A percentile compares a stretch with the other conserved stretches of the same genome.
These are phyloP conservation scores for Microglena sp. DNA, from an alignment of 139 green algal genomes.

Conservation along the genomic window DNA sequence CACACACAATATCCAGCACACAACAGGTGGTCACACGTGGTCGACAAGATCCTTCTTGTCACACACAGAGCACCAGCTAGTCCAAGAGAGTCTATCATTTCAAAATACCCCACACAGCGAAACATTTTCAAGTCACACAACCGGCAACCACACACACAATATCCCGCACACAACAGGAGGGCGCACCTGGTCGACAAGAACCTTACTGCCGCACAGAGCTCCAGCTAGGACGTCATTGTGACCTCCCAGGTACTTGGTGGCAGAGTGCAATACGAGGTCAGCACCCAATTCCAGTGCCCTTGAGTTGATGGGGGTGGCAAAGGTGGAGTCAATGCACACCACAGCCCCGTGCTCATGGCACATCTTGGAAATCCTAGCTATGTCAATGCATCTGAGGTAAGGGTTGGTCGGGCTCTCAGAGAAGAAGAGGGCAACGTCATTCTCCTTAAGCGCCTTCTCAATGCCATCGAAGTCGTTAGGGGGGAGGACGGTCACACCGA, in stretches of 20 bases:
- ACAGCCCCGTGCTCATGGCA: slow-evolving; percentile 59
- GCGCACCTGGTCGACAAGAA: slow-evolving; percentile 65
- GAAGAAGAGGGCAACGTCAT: slow-evolving; percentile 86
- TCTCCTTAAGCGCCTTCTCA: slow-evolving; percentile 51
- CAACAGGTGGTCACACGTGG: not conserved
- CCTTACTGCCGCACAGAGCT: slow-evolving; percentile 59
- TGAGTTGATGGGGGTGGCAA: slow-evolving; percentile 90
- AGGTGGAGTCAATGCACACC: slow-evolving; percentile 94
- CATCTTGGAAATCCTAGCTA: slow-evolving; percentile 65
- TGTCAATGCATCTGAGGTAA: slow-evolving; percentile 97
- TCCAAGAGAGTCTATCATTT: not conserved
- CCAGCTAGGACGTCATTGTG: slow-evolving; percentile 98
- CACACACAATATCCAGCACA: not conserved
- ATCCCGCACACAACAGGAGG: not conserved
- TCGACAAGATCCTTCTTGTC: not conserved
- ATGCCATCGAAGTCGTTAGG: slow-evolving; percentile 82
- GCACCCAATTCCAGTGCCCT: slow-evolving; percentile 71
- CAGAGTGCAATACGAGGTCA: slow-evolving; percentile 96
- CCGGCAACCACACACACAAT: not conserved
- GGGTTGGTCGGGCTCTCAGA: slow-evolving; percentile 98
- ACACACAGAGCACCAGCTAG: not conserved
- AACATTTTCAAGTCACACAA: not conserved
- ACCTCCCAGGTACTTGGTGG: slow-evolving; percentile 96
- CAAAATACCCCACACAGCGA: not conserved
- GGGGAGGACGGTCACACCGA: slow-evolving; percentile 83